phyloP scores from a whole-genome alignment of 2,329 filamentous ascomycete species.

The Tolypocladium ovalisporum region DNA sequence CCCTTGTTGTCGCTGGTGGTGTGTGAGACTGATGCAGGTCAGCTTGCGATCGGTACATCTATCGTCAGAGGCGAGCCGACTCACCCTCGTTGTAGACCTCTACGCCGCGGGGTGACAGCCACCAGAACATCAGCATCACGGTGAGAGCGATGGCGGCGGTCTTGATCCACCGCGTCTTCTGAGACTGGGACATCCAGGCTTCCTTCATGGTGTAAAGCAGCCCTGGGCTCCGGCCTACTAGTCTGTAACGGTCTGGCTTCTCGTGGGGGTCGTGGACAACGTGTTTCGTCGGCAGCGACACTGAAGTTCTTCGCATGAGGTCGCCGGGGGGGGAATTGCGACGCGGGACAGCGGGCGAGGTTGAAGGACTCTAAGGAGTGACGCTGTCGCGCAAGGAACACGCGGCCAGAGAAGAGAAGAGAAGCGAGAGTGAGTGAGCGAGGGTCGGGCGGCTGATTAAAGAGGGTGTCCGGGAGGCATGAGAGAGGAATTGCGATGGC shows the following conservation, averaged over 20 bases:
- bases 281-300: slow-evolving; percentile 51
- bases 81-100: slow-evolving; percentile 39
- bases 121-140: slow-evolving; percentile 52
- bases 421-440: not conserved
- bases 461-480: not conserved
- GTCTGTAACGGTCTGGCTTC: slow-evolving; percentile 50
- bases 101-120: slow-evolving; percentile 47
- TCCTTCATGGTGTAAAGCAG: slow-evolving; percentile 45
- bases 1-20: slow-evolving; percentile 21
- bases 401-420: not conserved
- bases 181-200: slow-evolving; percentile 51
- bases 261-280: slow-evolving; percentile 51
- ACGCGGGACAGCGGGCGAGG: not conserved
- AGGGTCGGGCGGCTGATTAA: not conserved
- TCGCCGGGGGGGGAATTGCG: not conserved
- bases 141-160: slow-evolving; percentile 50
- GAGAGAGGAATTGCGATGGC: not conserved
- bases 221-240: slow-evolving; percentile 32
- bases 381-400: slow-evolving; percentile 14
- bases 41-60: not conserved
- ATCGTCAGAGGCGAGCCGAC: not conserved
- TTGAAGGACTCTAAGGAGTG: slow-evolving; percentile 9
- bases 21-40: slow-evolving; percentile 11
- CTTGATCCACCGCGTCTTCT: slow-evolving; percentile 55
- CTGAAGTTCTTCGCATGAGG: slow-evolving; percentile 54